Percentiles rank a stretch among this genome's conserved stretches.
phyloP scores from a whole-genome alignment of 805 yeast genomes.

The Trichomonascus vanleenenianus region DNA sequence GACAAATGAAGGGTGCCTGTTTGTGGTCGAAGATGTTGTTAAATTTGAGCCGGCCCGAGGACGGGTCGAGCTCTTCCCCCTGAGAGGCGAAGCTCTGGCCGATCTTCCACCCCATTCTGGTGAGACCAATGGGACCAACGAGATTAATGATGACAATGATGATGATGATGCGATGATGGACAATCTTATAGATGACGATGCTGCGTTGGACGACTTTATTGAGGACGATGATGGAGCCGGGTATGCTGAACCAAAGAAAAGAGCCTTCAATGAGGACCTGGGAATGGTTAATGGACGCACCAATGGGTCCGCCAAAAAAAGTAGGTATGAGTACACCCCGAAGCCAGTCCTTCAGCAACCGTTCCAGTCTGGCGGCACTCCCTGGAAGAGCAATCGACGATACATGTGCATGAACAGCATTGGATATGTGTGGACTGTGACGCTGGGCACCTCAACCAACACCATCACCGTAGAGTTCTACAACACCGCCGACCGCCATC shows the following conservation, averaged over 20 bases:
- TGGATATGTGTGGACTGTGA: conserved; percentile 78
- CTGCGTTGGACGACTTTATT: conserved; percentile 44
- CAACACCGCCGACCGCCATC: conserved; percentile 66
- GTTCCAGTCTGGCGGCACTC: conserved; percentile 83
- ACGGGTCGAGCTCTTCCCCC: background rate
- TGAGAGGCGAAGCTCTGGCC: background rate
- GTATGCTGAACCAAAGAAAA: conserved; percentile 24
- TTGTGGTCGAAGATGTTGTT: conserved; percentile 14
- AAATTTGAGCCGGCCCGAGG: background rate
- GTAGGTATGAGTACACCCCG: no score
- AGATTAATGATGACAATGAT: conserved; percentile 16
- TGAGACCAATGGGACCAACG: conserved; percentile 25
- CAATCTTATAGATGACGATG: conserved; percentile 29
- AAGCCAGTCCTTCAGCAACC: conserved; percentile 33
- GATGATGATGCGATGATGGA: conserved; percentile 10
- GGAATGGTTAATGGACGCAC: no score
- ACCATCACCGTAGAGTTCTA: conserved; percentile 84
- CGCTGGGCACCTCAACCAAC: conserved; percentile 46
- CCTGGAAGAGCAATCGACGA: conserved; percentile 64
- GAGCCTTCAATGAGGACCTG: conserved; percentile 7
- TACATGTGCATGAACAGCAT: conserved; percentile 71
- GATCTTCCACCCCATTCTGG: background rate
- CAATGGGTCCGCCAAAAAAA: background rate
- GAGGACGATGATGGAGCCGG: conserved; percentile 61
- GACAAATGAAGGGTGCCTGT: conserved; percentile 28